These are phyloP conservation scores for Halophytophthora batemanensis DNA, from an alignment of 352 stramenopile genomes.

Conservation along the genomic window DNA sequence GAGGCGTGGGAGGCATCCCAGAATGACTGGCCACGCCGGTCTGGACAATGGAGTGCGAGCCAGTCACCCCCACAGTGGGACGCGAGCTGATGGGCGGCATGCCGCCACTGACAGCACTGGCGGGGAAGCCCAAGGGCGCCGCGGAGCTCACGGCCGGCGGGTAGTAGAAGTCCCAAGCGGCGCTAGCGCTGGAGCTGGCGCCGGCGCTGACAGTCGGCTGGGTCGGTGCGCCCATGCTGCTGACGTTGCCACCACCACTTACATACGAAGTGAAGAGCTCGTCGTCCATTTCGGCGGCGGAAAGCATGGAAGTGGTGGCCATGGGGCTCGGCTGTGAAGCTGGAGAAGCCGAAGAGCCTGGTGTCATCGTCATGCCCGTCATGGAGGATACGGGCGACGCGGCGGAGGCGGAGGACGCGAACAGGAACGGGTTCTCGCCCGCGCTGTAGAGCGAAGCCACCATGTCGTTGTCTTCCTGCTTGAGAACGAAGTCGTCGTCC, in stretches of 20 bases:
- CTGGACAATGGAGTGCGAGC: background rate
- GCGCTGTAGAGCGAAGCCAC: conserved; percentile 14
- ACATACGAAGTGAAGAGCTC: conserved; percentile 50
- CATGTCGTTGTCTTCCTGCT: conserved; percentile 21
- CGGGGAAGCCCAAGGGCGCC: conserved; percentile 9
- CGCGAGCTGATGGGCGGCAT: conserved; percentile 5
- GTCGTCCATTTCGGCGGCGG: conserved; percentile 37
- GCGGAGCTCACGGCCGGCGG: conserved; percentile 16
- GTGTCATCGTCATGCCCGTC: background rate
- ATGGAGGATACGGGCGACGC: background rate
- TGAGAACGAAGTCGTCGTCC: conserved; percentile 25
- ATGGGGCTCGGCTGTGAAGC: background rate
- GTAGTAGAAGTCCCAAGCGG: conserved; percentile 50
- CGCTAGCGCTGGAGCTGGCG: background rate
- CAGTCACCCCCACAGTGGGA: background rate
- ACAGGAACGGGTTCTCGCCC: conserved; percentile 10
- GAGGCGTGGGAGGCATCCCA: background rate
- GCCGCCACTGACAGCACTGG: conserved; percentile 17
- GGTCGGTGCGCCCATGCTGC: background rate
- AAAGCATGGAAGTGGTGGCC: conserved; percentile 9
- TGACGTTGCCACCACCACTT: background rate
- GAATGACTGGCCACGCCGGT: background rate
- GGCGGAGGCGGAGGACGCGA: conserved; percentile 6
- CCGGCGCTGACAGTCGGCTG: background rate
- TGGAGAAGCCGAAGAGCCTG: background rate